Base-by-base conservation (phyloP, 345 rosid genomes). In the Linum tenue region DNA sequence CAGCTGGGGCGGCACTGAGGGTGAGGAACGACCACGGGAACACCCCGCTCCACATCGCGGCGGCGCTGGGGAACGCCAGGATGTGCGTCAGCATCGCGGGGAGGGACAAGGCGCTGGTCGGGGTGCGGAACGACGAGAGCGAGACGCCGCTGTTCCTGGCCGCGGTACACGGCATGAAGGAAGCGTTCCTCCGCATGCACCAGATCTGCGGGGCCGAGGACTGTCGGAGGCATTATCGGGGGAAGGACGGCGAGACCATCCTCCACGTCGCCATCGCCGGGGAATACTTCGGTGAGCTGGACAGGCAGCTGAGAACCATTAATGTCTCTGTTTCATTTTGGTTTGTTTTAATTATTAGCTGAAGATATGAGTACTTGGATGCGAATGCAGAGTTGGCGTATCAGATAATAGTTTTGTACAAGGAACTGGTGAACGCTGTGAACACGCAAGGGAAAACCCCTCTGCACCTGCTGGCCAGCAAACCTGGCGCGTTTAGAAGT, bases 81-180 rank as follows among this genome's bases (percentile, higher is more conserved):
- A 76, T 84, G 75, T 84, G 84, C 58, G 0, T 3, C 1, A 43
- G 37, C 76, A 69, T 84, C 2, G 75, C 76, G 9, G 3, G 1
- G 0, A 17, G 0, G 0, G 56, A 72, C 5, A 12, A 12, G 0
- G 14, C 6, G 3, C 63, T 80, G 57, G 58, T 79, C 5, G 65
- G 73, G 7, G 55, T 7, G 0, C 72, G 69, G 2, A 79, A 84
- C 70, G 1, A 12, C n/a, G 71, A 72, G 1, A 36, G 51, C 1
- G 85, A 81, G 73, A 81, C 88, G 7, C 88, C 83, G 1, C 48
- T 78, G 0, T 79, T 79, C 73, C 9, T 48, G 61, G 79, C 82
- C 1, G 85, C 81, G 16, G 57, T 55, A 1, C 70, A 69, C 16
- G 88, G 85, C 15, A 68, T 77, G 11, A 76, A 59, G 41, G 43